Evolutionary conservation across 1,139 yeast genomes (phyloP).

Genomic region (Waltiozyma sp.): DNA sequence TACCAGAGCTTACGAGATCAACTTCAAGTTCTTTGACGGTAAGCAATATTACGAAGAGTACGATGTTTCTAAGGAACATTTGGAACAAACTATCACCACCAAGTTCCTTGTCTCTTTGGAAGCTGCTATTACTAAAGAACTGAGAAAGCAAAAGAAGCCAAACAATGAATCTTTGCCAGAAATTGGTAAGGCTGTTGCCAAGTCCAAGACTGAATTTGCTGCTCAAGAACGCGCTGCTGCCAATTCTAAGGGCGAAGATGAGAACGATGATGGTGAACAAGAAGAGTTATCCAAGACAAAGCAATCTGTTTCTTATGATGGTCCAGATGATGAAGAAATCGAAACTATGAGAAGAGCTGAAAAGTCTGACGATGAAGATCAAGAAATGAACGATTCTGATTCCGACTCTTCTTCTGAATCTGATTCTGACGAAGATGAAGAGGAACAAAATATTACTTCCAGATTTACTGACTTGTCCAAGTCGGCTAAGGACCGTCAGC

Average conservation of each 20-base stretch:
- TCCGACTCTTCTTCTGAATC: slow-evolving; percentile 26
- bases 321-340: slow-evolving; percentile 86
- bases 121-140: slow-evolving; percentile 62
- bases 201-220: slow-evolving; percentile 35
- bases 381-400: slow-evolving; percentile 28
- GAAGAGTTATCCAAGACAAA: slow-evolving; percentile 50
- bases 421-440: slow-evolving; percentile 19
- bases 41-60: slow-evolving; percentile 79
- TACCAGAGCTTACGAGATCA: slow-evolving; percentile 65
- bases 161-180: slow-evolving; percentile 39
- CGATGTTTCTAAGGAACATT: slow-evolving; percentile 71
- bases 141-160: slow-evolving; percentile 64
- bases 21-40: slow-evolving; percentile 63
- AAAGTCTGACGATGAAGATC: slow-evolving; percentile 50
- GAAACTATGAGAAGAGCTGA: slow-evolving; percentile 82
- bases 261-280: slow-evolving; percentile 64
- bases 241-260: slow-evolving; percentile 29
- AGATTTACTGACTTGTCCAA: slow-evolving; percentile 33
- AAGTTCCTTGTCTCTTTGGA: slow-evolving; percentile 66
- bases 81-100: slow-evolving; percentile 57
- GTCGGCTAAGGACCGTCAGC: slow-evolving; percentile 74
- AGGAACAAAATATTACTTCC: neutral
- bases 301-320: slow-evolving; percentile 88
- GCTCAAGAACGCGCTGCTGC: slow-evolving; percentile 25
- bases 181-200: slow-evolving; percentile 67